Evolutionary conservation across 177 flowering plant species (phyloP), one percentile per base, ranked within the genome.

Genomic region (Vitis hybrid): DNA sequence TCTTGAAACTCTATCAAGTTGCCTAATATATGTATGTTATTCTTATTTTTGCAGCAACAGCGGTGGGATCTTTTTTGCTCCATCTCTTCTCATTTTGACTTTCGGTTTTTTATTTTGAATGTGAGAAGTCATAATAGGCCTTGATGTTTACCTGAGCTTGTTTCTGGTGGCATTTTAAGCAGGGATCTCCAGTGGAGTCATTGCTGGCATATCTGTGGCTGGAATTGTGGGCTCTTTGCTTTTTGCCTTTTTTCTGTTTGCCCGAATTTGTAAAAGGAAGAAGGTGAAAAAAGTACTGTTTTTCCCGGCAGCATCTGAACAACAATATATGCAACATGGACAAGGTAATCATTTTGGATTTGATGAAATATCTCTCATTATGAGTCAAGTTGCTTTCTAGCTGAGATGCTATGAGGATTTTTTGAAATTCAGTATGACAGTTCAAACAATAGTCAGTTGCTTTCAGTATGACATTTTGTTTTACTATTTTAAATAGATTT

Each of bases 141-240:
- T 63, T 31, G 34, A 45, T n/a, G 18, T 15, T 59, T 52, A 67
- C 8, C 59, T 59, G 54, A 64, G 53, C 74, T 59, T 69, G 59
- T 13, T 9, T 62, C 1, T 34, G 10, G 48, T 68, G 71, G 50
- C 65, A 67, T 67, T 68, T 55, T 29, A 50, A 74, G 67, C 85
- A 79, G 89, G 83, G 68, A 64, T 79, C 12, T 74, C 84, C 9
- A 22, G 64, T 26, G 81, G 82, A 73, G 78, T 69, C 58, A 77
- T 82, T 60, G 80, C 78, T 63, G 87, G 86, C 9, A 72, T 84
- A 67, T 71, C 77, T 67, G 59, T 81, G 49, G 83, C 74, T 26
- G 82, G 48, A 50, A 65, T 82, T 67, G 69, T 59, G 48, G 79
- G 58, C 34, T 73, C 61, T 59, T 13, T 72, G 55, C n/a, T 71